Evolutionary conservation across 164 flowering plant species (phyloP).

Genomic region (Amborella trichopoda): DNA sequence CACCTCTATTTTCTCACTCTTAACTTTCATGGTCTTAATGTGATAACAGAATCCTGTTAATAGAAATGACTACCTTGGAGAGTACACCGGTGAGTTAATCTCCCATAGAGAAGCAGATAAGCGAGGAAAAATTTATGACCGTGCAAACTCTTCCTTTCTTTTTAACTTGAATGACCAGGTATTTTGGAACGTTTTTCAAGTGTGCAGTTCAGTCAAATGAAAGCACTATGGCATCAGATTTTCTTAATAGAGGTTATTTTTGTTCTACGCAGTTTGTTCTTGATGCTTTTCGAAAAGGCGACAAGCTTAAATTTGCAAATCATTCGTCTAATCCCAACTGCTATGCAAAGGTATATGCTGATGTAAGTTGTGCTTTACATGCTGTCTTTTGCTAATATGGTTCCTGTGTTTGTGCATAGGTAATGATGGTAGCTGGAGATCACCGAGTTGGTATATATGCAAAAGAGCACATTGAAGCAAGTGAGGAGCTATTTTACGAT

Average conservation of each 20-base stretch:
- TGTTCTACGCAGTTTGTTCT: constrained; percentile 58
- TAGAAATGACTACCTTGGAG: constrained; percentile 95
- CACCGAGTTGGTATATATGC: constrained; percentile 97
- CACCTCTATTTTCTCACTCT: constrained; percentile 4
- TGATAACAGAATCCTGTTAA: constrained; percentile 69
- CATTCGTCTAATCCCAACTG: constrained; percentile 94
- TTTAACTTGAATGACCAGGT: constrained; percentile 95
- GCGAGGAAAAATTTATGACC: constrained; percentile 95
- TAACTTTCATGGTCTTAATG: constrained; percentile 4
- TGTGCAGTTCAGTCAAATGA: neutral
- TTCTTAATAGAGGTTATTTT: no score
- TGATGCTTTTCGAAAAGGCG: constrained; percentile 97
- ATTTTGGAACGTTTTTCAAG: neutral
- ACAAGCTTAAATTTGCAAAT: constrained; percentile 95
- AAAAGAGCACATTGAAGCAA: constrained; percentile 76
- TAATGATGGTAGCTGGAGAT: constrained; percentile 94
- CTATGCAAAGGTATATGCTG: constrained; percentile 68
- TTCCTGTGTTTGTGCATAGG: constrained; percentile 30
- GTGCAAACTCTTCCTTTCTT: constrained; percentile 88
- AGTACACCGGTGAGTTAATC: constrained; percentile 93
- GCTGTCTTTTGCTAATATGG: constrained; percentile 1
- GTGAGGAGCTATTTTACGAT: constrained; percentile 93
- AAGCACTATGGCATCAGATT: neutral
- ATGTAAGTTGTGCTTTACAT: neutral
- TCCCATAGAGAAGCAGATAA: constrained; percentile 94